A percentile compares a stretch with the other conserved stretches of the same genome.
Evolutionary conservation across 2,329 filamentous ascomycete genomes (phyloP).

Genomic region (Claviceps cyperi): DNA sequence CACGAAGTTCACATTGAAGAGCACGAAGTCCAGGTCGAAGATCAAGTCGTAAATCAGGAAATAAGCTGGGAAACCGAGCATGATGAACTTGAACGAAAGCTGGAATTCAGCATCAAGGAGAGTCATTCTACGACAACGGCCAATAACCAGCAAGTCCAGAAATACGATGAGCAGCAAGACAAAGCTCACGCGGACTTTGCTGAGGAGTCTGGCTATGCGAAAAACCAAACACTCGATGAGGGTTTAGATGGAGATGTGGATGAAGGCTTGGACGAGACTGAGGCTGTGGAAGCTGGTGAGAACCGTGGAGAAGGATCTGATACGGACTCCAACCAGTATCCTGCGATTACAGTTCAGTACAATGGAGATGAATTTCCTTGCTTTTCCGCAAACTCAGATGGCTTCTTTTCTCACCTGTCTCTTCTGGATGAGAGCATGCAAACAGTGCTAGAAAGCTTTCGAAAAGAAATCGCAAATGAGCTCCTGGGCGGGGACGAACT

Average conservation of each 20-base stretch:
- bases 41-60: slow-evolving; percentile 7
- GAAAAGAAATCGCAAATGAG: slow-evolving; percentile 31
- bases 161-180: neutral
- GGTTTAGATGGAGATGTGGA: slow-evolving; percentile 1
- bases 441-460: slow-evolving; percentile 28
- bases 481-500: slow-evolving; percentile 32
- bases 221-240: slow-evolving; percentile 1
- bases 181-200: no score
- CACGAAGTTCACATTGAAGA: neutral
- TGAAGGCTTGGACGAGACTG: neutral
- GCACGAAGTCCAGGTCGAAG: slow-evolving; percentile 1
- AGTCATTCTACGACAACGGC: neutral
- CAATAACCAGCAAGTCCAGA: neutral
- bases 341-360: slow-evolving; percentile 27
- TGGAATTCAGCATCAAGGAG: neutral
- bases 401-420: slow-evolving; percentile 30
- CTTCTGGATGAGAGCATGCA: slow-evolving; percentile 30
- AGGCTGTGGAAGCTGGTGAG: neutral
- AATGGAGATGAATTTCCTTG: slow-evolving; percentile 29
- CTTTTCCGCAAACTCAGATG: slow-evolving; percentile 20
- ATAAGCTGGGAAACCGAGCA: slow-evolving; percentile 12
- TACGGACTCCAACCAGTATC: slow-evolving; percentile 13
- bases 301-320: slow-evolving; percentile 3
- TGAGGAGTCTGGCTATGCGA: neutral
- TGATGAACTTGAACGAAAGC: slow-evolving; percentile 5